Percentiles rank a stretch among this genome's conserved stretches.
phyloP scores from a whole-genome alignment of 2,329 filamentous ascomycete species.

The Botrytis hyacinthi region DNA sequence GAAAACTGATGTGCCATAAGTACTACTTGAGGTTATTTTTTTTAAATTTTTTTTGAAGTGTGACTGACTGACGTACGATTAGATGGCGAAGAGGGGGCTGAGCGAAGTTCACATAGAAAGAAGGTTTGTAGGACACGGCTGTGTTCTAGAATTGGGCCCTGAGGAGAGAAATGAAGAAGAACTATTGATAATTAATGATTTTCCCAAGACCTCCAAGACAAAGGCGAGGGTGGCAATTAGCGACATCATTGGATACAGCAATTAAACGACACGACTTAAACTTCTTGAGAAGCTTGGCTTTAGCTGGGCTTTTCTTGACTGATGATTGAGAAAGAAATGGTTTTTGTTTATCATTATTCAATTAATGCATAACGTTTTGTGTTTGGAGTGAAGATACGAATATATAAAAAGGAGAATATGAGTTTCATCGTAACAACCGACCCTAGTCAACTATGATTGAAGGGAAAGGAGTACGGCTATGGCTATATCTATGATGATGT shows the following conservation, averaged over 20 bases:
- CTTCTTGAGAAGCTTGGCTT: not conserved
- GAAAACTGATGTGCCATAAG: not conserved
- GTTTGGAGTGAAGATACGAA: not conserved
- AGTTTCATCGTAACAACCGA: not conserved
- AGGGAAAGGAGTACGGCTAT: not conserved
- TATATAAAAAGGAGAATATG: not conserved
- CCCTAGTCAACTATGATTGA: not conserved
- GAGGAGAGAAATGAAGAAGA: not conserved
- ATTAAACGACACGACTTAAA: not conserved
- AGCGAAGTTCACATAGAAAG: not conserved
- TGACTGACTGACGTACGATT: not conserved
- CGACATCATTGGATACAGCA: not conserved
- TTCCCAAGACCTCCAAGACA: not conserved
- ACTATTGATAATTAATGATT: not conserved
- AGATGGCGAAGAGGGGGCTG: not conserved
- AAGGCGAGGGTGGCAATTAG: not conserved
- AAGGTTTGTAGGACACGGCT: not conserved
- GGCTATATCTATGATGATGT: not conserved
- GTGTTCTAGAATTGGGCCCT: not conserved
- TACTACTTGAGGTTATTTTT: not conserved
- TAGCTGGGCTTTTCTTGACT: not conserved
- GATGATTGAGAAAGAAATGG: not conserved
- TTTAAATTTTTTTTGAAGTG: not conserved
- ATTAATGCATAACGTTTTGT: constrained; percentile 1
- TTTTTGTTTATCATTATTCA: not conserved